Base-by-base conservation (phyloP, 768 basidiomycete genomes). In the Filobasidium wieringae region DNA sequence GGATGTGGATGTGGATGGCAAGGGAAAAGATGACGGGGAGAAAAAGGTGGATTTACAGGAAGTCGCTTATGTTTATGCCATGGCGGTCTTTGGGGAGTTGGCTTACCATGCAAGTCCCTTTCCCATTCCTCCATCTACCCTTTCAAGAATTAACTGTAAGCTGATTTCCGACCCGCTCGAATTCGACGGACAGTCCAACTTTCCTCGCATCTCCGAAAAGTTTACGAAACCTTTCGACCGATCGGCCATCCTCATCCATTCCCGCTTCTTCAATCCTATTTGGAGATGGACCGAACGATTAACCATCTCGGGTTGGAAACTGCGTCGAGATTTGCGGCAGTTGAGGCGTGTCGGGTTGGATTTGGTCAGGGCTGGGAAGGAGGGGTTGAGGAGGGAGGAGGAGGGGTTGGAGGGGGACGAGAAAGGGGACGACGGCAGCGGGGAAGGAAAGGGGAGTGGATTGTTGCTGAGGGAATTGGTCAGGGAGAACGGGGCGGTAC, bases 21-120 rank as follows among this genome's bases (percentile, higher is more conserved):
- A 58, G 37, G 40, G 43, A 19, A 54, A 60, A 11, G 51, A 55
- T 0, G 31, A 43, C 24, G 58, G 63, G 15, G 55, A 55, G 8
- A 32, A 51, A 31, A 41, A 41, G 15, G 34, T 66, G 12, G 67
- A 68, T 36, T 33, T 65, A 11, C 52, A 59, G 37, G 47, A 52
- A 24, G 57, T 63, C 12, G 52, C 58, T 1, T 41, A 49, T 27
- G 59, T 62, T 17, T 66, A 43, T 32, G 57, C 56, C 9, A 64
- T 64, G 53, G 59, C 59, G 8, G 62, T 64, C 4, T 65, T 68
- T 53, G 65, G 63, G 7, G 62, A 65, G 22, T 15, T 66, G 51
- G 67, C 67, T 1, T 68, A 66, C 39, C 63, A 63, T 47, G 67
- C 66, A 36, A 51, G 67, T 63, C 19, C 30, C 22, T 15, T 17